Evolutionary conservation across 2,329 filamentous ascomycete species (phyloP).

Genomic region (Penicillium rolfsii): DNA sequence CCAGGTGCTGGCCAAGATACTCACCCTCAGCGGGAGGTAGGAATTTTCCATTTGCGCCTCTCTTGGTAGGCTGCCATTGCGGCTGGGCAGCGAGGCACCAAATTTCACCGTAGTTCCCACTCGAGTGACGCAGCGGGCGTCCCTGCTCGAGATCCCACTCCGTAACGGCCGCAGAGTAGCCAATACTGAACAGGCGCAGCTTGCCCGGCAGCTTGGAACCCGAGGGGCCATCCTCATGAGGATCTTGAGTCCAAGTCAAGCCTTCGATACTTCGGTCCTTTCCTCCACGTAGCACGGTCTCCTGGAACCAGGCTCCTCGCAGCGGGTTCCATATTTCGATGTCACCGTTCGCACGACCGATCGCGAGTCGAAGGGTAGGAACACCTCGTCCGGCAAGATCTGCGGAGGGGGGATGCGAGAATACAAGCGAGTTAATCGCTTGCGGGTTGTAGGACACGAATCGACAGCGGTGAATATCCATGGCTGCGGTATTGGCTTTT

Average conservation of each 20-base stretch:
- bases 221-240: constrained; percentile 64
- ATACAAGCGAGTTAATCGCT: constrained; percentile 91
- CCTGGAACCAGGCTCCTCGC: constrained; percentile 83
- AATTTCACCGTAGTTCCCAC: constrained; percentile 91
- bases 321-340: constrained; percentile 97
- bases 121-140: constrained; percentile 76
- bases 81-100: constrained; percentile 96
- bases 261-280: constrained; percentile 87
- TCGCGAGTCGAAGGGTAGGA: constrained; percentile 73
- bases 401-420: constrained; percentile 71
- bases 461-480: constrained; percentile 97
- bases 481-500: constrained; percentile 44
- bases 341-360: constrained; percentile 91
- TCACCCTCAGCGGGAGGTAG: constrained; percentile 43
- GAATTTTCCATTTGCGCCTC: constrained; percentile 41
- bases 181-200: constrained; percentile 91
- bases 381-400: constrained; percentile 52
- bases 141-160: constrained; percentile 91
- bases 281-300: constrained; percentile 80
- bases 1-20: constrained; percentile 64
- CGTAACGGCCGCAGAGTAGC: constrained; percentile 86
- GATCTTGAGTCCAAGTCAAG: constrained; percentile 86
- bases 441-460: constrained; percentile 92
- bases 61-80: constrained; percentile 48
- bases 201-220: constrained; percentile 67